Percentiles rank a stretch among this genome's conserved stretches.
These are phyloP conservation scores for Solanum gracilifrons DNA, from an alignment of 257 asterid genomes.

Conservation along the genomic window DNA sequence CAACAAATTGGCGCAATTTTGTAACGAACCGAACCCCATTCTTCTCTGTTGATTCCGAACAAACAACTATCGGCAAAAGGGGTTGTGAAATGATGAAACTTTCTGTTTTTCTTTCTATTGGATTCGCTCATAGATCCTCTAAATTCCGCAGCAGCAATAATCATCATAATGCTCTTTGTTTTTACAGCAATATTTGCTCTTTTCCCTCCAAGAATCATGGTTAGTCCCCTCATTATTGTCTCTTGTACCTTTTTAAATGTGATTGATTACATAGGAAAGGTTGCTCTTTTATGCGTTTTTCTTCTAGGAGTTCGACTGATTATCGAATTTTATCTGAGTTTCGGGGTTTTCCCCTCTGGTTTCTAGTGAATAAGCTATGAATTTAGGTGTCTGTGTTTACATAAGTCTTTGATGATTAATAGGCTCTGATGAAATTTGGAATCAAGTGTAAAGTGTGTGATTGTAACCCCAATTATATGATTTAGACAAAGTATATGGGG, in stretches of 20 bases:
- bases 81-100: constrained; percentile 29
- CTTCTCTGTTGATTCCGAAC: neutral
- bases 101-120: constrained; percentile 16
- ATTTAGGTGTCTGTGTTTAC: too few relatives aligned
- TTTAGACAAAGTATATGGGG: too few relatives aligned
- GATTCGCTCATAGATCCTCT: constrained; percentile 19
- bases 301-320: neutral
- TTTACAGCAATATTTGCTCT: constrained; percentile 36
- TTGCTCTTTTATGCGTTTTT: neutral
- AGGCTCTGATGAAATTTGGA: too few relatives aligned
- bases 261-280: neutral
- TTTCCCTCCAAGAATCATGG: constrained; percentile 42
- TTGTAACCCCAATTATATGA: neutral
- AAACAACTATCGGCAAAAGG: neutral
- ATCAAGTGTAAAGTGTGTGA: neutral
- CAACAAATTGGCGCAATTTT: neutral
- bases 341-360: neutral
- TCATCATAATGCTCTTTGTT: constrained; percentile 11
- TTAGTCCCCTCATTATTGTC: constrained; percentile 12
- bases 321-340: neutral
- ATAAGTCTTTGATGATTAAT: too few relatives aligned
- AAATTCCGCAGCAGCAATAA: constrained; percentile 9
- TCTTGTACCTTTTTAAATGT: neutral
- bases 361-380: neutral
- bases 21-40: neutral